Conservation (phyloP, 1,284 basidiomycete species). For the Bjerkandera adusta region DNA sequence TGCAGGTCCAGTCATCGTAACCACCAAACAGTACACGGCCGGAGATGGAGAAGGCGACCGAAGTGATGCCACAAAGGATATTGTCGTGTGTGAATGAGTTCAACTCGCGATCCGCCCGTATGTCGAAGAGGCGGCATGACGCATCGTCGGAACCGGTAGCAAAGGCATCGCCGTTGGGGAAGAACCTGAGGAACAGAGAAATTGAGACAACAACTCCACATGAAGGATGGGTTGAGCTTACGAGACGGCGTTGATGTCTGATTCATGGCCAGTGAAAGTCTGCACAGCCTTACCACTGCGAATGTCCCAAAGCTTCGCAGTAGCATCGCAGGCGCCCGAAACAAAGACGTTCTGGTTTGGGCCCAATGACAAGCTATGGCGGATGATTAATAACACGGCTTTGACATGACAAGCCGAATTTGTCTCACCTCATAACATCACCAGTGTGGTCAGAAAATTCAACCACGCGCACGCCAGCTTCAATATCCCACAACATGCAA, state of each 20-base stretch:
- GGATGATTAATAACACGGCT: too few relatives aligned
- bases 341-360: constrained; percentile 96
- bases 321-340: constrained; percentile 97
- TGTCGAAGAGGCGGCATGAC: constrained; percentile 96
- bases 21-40: constrained; percentile 97
- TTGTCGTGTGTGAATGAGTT: constrained; percentile 98
- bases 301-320: constrained; percentile 98
- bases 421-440: constrained; percentile 93
- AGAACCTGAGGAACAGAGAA: constrained; percentile 65
- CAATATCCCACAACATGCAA: constrained; percentile 99
- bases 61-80: constrained; percentile 97
- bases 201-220: neutral
- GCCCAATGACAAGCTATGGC: constrained; percentile 83
- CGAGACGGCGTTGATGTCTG: constrained; percentile 99
- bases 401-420: constrained; percentile 13
- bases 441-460: constrained; percentile 99
- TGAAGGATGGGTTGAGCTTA: constrained; percentile 47
- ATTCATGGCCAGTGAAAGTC: constrained; percentile 98
- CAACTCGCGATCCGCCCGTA: constrained; percentile 94
- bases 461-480: constrained; percentile 91
- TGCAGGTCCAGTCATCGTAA: constrained; percentile 99
- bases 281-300: constrained; percentile 95
- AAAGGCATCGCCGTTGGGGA: constrained; percentile 99
- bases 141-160: constrained; percentile 99
- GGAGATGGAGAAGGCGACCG: constrained; percentile 96